These are phyloP conservation scores for Brassica juncea DNA, from an alignment of 345 rosid species.

Conservation along the genomic window DNA sequence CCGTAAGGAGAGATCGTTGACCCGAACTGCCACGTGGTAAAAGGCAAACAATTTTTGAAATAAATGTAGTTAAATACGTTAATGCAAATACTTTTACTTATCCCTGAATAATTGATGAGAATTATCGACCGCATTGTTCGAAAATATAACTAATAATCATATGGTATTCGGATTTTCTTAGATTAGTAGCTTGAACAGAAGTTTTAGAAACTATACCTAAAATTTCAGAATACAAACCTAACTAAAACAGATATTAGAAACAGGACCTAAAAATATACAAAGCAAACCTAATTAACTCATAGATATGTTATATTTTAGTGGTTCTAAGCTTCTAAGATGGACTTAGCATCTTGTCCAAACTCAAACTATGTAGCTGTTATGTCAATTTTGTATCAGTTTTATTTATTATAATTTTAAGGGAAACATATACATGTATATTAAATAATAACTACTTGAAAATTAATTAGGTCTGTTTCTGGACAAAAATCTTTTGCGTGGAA, in stretches of 20 bases:
- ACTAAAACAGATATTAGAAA: constrained; percentile 6
- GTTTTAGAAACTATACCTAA: constrained; percentile 9
- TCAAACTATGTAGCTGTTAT: background rate
- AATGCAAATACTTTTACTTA: background rate
- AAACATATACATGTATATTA: background rate
- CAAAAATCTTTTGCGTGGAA: background rate
- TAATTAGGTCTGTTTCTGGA: background rate
- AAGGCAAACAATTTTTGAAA: background rate
- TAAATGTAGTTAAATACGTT: background rate
- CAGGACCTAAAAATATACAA: background rate
- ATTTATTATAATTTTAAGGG: background rate
- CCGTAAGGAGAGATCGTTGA: constrained; percentile 27
- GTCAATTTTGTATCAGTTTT: background rate
- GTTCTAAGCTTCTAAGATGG: background rate
- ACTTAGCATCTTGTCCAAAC: background rate
- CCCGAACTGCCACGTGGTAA: constrained; percentile 19
- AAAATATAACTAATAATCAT: background rate
- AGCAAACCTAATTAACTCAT: constrained; percentile 12
- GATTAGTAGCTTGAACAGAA: background rate
- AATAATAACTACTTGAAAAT: background rate
- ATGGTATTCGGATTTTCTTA: background rate
- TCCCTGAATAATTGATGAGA: background rate
- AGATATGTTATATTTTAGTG: background rate
- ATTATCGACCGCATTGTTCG: background rate
- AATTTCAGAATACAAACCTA: constrained; percentile 20